A percentile compares a stretch with the other conserved stretches of the same genome.
phyloP scores from a whole-genome alignment of 257 asterid genomes.

The Henckelia pumila region DNA sequence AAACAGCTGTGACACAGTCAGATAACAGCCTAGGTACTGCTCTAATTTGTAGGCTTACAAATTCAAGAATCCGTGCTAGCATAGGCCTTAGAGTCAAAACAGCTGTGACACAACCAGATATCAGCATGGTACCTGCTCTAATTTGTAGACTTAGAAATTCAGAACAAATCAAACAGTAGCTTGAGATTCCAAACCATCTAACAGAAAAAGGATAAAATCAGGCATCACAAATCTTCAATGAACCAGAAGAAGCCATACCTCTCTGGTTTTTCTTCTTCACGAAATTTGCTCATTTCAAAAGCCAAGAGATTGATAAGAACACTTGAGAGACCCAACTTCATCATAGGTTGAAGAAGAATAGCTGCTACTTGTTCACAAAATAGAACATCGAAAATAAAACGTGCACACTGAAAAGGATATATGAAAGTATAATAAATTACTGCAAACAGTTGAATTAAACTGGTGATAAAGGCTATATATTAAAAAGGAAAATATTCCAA shows the following conservation, averaged over 20 bases:
- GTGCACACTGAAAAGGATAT: conserved; percentile 61
- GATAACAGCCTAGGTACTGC: no score
- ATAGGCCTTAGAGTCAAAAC: no score
- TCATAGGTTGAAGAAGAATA: conserved; percentile 61
- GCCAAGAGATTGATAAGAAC: conserved; percentile 68
- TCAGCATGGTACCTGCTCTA: conserved; percentile 19
- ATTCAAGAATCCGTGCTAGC: neutral
- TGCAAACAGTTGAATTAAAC: conserved; percentile 20
- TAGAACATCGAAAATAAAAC: conserved; percentile 63
- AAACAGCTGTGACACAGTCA: neutral
- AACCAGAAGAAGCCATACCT: conserved; percentile 46
- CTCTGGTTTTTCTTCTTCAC: conserved; percentile 58
- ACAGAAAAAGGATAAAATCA: neutral
- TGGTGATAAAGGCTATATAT: conserved; percentile 13
- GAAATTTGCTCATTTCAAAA: conserved; percentile 66
- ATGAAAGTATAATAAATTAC: conserved; percentile 23
- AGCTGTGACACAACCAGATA: neutral
- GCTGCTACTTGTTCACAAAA: conserved; percentile 53
- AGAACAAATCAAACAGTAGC: conserved; percentile 5
- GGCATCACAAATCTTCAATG: neutral
- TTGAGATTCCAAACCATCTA: conserved; percentile 9
- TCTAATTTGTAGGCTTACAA: no score
- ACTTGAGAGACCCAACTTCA: conserved; percentile 59
- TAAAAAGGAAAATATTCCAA: conserved; percentile 1
- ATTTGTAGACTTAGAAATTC: conserved; percentile 1